These are phyloP conservation scores for Pseudocercospora crystallina DNA, from an alignment of 2,329 filamentous ascomycete species.

Conservation along the genomic window DNA sequence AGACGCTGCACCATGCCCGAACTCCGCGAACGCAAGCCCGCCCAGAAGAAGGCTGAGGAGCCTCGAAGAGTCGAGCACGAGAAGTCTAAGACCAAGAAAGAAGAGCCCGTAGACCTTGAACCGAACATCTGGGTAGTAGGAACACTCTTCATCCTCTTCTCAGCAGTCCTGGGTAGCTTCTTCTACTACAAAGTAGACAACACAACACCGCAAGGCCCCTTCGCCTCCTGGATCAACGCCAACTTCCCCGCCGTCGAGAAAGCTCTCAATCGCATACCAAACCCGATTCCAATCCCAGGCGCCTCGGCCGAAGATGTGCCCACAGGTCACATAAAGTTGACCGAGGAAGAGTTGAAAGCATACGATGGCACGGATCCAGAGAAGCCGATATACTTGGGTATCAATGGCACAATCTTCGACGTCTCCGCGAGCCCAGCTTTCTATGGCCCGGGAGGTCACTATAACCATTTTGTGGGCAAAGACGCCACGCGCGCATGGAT, in stretches of 20 bases:
- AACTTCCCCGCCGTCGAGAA: constrained; percentile 21
- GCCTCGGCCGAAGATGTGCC: constrained; percentile 16
- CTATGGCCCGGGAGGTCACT: constrained; percentile 34
- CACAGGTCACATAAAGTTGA: constrained; percentile 14
- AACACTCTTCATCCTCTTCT: constrained; percentile 17
- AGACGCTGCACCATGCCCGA: neutral
- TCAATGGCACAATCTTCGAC: constrained; percentile 35
- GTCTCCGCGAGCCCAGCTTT: constrained; percentile 30
- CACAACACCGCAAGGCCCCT: constrained; percentile 16
- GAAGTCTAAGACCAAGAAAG: constrained; percentile 10
- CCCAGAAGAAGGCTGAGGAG: constrained; percentile 6
- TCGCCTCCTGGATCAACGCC: constrained; percentile 22
- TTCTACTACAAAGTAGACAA: constrained; percentile 28
- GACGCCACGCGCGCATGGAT: constrained; percentile 35
- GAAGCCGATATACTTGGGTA: constrained; percentile 32
- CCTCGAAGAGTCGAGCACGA: constrained; percentile 15
- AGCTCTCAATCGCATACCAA: constrained; percentile 13
- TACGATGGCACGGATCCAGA: constrained; percentile 28
- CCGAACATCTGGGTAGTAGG: constrained; percentile 23
- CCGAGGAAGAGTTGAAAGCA: constrained; percentile 26
- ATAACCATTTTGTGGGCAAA: constrained; percentile 32
- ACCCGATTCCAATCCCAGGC: constrained; percentile 8
- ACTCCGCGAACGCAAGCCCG: constrained; percentile 20
- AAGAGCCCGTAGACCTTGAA: constrained; percentile 18
- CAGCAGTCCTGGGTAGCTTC: constrained; percentile 11